Percentiles rank a stretch among this genome's conserved stretches.
Evolutionary conservation across 805 yeast species (phyloP).

Genomic region (Saccharomycodes ludwigii): DNA sequence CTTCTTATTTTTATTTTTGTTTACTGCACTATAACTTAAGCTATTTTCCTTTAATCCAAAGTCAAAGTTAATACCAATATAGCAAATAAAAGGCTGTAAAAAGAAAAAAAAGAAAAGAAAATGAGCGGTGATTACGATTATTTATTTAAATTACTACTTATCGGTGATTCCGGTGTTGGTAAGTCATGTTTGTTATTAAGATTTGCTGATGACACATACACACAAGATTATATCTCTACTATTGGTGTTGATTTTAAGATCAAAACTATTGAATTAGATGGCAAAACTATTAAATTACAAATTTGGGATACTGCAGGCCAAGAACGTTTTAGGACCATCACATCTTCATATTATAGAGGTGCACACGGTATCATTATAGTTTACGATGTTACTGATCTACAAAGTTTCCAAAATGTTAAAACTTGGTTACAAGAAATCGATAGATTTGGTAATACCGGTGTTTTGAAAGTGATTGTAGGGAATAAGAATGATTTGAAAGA

Average conservation of each 20-base stretch:
- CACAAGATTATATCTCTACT: constrained; percentile 93
- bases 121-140: constrained; percentile 97
- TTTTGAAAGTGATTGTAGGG: constrained; percentile 89
- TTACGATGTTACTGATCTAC: constrained; percentile 96
- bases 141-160: constrained; percentile 83
- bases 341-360: constrained; percentile 95
- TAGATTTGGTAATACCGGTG: constrained; percentile 96
- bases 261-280: constrained; percentile 86
- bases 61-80: too few species aligned
- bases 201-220: constrained; percentile 94
- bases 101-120: constrained; percentile 1
- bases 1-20: too few species aligned
- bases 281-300: constrained; percentile 93
- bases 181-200: constrained; percentile 89
- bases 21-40: too few species aligned
- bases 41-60: too few species aligned
- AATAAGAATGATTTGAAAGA: constrained; percentile 91
- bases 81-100: background rate
- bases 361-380: constrained; percentile 98
- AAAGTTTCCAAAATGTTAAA: constrained; percentile 88
- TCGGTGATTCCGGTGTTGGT: constrained; percentile 98
- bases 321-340: constrained; percentile 95
- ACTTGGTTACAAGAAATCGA: constrained; percentile 99
- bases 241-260: constrained; percentile 94
- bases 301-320: constrained; percentile 99